A percentile compares a stretch with the other conserved stretches of the same genome.
Conservation (phyloP, 495 filamentous ascomycete species). For the Aspergillus ostianus region DNA sequence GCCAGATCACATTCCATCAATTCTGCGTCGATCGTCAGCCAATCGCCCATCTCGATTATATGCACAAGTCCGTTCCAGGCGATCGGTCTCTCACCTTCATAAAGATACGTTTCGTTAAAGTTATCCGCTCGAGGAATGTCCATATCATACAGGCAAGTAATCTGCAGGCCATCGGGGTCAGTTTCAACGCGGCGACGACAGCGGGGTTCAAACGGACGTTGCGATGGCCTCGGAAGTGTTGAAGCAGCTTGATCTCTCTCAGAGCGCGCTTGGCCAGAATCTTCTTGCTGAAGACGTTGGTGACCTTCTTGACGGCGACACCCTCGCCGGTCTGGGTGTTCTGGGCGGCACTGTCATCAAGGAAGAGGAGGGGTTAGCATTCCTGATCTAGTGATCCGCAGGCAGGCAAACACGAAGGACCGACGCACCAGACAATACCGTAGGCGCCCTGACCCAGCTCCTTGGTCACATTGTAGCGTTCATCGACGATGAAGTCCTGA, state of each 20-base stretch:
- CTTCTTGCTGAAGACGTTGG: slow-evolving; percentile 99
- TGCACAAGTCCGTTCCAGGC: not conserved
- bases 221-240: slow-evolving; percentile 91
- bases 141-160: slow-evolving; percentile 99
- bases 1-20: slow-evolving; percentile 99
- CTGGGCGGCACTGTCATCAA: slow-evolving; percentile 73
- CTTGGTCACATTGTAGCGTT: slow-evolving; percentile 97
- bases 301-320: slow-evolving; percentile 99
- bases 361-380: not conserved
- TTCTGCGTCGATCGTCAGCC: slow-evolving; percentile 51
- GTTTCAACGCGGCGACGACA: slow-evolving; percentile 13
- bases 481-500: slow-evolving; percentile 98
- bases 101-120: slow-evolving; percentile 99
- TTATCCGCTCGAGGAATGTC: slow-evolving; percentile 96
- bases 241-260: slow-evolving; percentile 96
- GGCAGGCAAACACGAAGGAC: not conserved
- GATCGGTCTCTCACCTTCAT: slow-evolving; percentile 68
- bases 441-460: slow-evolving; percentile 97
- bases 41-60: not conserved
- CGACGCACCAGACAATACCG: slow-evolving; percentile 91
- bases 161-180: slow-evolving; percentile 55
- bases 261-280: slow-evolving; percentile 96
- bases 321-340: slow-evolving; percentile 90
- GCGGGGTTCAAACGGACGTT: slow-evolving; percentile 51
- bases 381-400: not conserved